Evolutionary conservation across 2,329 filamentous ascomycete species (phyloP), one percentile per base, ranked within the genome.

Genomic region (Venturia aucupariae): DNA sequence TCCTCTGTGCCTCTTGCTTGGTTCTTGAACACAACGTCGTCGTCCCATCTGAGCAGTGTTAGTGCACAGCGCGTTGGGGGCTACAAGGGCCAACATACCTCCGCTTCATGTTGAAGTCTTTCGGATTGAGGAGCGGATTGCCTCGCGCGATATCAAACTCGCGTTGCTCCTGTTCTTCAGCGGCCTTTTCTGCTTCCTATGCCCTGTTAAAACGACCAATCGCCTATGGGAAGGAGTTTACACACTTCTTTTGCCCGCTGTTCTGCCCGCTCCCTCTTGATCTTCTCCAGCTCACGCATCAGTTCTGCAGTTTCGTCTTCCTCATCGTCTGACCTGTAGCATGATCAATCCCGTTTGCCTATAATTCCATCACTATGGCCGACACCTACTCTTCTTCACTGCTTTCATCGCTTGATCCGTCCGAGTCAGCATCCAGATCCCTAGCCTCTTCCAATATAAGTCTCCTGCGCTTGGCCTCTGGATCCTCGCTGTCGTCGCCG

Each of bases 11-110:
- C 94, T 66, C 94, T 84, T 41, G 93, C 94, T 78, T 99, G 94
- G 76, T 99, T 99, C 81, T 96, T 97, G 79, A 99, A 99, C 2
- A 99, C 92, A 15, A 99, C 94, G 74, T 99, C 94, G 71, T 99
- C 94, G 70, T 99, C 94, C 94, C 94, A 99, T 70, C 92, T 79
- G 13, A 46, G 11, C 15, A 17, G 35, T 6, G 10, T 30, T 30
- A 48, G 44, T 27, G 22, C 27, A 11, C 22, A 11, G 13, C 22
- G 27, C 27, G 19, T 3, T 13, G 27, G 1, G 19, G 3, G 30
- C 13, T n/a, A 15, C 17, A 35, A 57, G 5, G 10, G 8, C 5
- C n/a, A 30, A 54, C 71, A 60, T 72, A 78, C 76, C 80, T 81
- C 69, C 90, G 81, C 82, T 96, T 97, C 72, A 97, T 87, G 65